A percentile compares a stretch with the other conserved stretches of the same genome.
phyloP scores from a whole-genome alignment of 352 stramenopile species.

The Globisporangium spiculum region DNA sequence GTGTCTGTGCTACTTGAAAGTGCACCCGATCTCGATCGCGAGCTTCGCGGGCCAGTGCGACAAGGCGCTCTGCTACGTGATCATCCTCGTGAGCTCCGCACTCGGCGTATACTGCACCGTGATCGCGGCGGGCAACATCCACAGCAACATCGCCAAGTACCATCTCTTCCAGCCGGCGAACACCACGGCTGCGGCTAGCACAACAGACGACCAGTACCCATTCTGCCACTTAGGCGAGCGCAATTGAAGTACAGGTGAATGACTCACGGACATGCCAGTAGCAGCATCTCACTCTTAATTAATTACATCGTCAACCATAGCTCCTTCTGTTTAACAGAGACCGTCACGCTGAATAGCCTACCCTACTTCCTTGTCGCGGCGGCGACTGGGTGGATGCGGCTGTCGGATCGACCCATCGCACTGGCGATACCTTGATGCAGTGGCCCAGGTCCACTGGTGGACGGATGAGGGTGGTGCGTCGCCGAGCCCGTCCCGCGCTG shows the following conservation, averaged over 20 bases:
- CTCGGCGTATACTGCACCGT: constrained; percentile 56
- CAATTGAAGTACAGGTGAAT: constrained; percentile 30
- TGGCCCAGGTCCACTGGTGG: constrained; percentile 5
- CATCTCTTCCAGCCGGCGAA: constrained; percentile 40
- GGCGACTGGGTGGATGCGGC: constrained; percentile 25
- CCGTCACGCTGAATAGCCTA: neutral
- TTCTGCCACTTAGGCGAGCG: constrained; percentile 62
- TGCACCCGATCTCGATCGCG: constrained; percentile 51
- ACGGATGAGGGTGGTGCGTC: neutral
- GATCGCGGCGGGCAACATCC: constrained; percentile 50
- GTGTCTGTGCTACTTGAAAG: constrained; percentile 68
- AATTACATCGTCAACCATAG: neutral
- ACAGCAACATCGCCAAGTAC: constrained; percentile 44
- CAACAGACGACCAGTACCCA: constrained; percentile 37
- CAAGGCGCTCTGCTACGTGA: constrained; percentile 46
- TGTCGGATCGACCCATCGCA: neutral
- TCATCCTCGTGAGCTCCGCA: constrained; percentile 46
- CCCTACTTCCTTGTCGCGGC: constrained; percentile 8
- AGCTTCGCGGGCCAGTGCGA: constrained; percentile 49
- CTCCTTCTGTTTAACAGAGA: neutral
- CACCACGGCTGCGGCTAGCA: neutral
- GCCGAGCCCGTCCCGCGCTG: constrained; percentile 20
- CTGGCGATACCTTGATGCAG: constrained; percentile 7
- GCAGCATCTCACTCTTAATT: neutral
- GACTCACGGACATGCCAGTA: neutral